phyloP scores from a whole-genome alignment of 176 grass and related monocot genomes.

The Guadua angustifolia region DNA sequence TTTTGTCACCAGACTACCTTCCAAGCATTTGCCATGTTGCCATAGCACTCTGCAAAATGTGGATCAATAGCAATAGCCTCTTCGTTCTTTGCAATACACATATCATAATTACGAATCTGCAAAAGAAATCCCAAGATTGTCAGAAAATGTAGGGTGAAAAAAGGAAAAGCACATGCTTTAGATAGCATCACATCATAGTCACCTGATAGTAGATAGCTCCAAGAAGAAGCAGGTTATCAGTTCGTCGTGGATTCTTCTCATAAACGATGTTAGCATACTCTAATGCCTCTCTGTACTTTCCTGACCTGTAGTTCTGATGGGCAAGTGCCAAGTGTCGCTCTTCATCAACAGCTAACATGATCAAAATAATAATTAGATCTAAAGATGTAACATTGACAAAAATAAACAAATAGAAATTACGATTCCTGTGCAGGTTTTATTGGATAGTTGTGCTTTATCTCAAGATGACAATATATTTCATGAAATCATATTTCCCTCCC shows the following conservation, averaged over 20 bases:
- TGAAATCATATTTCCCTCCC: no score
- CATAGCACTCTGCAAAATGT: constrained; percentile 89
- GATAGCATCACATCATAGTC: constrained; percentile 22
- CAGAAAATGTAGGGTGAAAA: constrained; percentile 1
- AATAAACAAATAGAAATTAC: no score
- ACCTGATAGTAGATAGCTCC: constrained; percentile 93
- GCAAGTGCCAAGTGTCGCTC: constrained; percentile 64
- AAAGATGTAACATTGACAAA: no score
- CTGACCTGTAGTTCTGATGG: constrained; percentile 82
- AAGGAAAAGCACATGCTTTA: not conserved
- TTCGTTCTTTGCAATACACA: constrained; percentile 95
- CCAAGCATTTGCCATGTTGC: constrained; percentile 99
- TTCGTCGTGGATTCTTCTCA: constrained; percentile 62
- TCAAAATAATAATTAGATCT: constrained; percentile 4
- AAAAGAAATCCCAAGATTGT: constrained; percentile 21
- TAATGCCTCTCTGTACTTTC: constrained; percentile 74
- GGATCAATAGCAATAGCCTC: constrained; percentile 94
- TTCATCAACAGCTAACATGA: constrained; percentile 57
- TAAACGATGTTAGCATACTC: constrained; percentile 71
- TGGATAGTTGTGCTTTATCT: no score
- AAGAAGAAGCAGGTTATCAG: constrained; percentile 86
- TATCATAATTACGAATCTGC: constrained; percentile 85
- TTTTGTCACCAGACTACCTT: constrained; percentile 60
- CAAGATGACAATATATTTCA: no score
- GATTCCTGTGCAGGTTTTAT: no score